Evolutionary conservation across 2,329 filamentous ascomycete species (phyloP).

Genomic region (Penicillium sp.): DNA sequence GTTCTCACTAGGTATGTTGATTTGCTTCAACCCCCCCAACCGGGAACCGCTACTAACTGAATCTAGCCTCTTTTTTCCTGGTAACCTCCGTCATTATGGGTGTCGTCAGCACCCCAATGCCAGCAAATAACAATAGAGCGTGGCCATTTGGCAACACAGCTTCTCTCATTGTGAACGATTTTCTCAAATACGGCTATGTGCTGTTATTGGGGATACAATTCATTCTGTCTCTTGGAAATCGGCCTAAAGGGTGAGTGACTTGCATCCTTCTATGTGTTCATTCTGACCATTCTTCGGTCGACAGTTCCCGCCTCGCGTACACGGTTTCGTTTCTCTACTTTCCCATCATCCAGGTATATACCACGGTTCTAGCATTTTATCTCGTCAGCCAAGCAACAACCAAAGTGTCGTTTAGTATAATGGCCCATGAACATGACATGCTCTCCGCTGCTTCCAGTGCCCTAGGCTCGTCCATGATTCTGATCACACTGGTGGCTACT

Average conservation of each 20-base stretch:
- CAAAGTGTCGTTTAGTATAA: not conserved
- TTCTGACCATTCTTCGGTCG: not conserved
- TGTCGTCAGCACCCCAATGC: not conserved
- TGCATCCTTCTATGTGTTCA: not conserved
- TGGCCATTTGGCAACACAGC: not conserved
- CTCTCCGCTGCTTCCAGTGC: not conserved
- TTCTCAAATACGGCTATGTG: conserved; percentile 4
- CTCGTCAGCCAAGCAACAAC: not conserved
- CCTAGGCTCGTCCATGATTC: not conserved
- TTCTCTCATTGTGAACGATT: conserved; percentile 1
- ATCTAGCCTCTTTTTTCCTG: not conserved
- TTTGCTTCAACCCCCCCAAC: too few species aligned
- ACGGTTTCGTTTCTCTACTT: conserved; percentile 2
- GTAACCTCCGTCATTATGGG: conserved; percentile 1
- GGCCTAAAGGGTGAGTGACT: not conserved
- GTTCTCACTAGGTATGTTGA: conserved; percentile 1
- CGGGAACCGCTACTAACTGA: not conserved
- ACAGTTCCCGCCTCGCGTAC: not conserved
- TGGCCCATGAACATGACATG: not conserved
- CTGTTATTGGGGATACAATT: conserved; percentile 1
- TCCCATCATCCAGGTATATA: not conserved
- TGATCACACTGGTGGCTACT: not conserved
- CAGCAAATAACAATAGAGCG: not conserved
- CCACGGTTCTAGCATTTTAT: conserved; percentile 1
- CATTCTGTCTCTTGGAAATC: conserved; percentile 4